phyloP scores from a whole-genome alignment of 345 rosid genomes.

The Citrus medica region DNA sequence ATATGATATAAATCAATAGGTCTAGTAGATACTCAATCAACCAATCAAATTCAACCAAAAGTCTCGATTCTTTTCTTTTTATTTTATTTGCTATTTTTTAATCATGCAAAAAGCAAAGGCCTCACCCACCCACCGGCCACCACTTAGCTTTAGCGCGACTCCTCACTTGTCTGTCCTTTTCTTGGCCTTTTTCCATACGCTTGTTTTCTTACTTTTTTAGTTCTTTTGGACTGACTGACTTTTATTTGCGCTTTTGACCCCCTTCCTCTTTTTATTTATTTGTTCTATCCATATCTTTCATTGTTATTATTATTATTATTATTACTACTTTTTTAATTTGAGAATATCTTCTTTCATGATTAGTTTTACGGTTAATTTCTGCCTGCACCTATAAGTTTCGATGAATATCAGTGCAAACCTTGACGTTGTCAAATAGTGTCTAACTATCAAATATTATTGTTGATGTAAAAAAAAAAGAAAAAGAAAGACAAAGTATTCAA shows the following conservation, averaged over 20 bases:
- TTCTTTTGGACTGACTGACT: not conserved
- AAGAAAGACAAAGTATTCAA: no score
- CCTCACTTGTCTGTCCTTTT: slow-evolving; percentile 13
- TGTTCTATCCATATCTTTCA: not conserved
- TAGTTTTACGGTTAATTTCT: no score
- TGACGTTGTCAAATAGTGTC: no score
- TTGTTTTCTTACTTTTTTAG: not conserved
- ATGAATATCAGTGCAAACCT: no score
- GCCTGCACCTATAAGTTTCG: no score
- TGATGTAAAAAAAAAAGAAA: no score
- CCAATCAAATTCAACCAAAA: slow-evolving; percentile 21
- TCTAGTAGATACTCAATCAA: slow-evolving; percentile 4
- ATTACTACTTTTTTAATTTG: no score
- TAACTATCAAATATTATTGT: no score
- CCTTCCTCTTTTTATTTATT: not conserved
- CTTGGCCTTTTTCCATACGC: not conserved
- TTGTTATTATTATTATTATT: not conserved
- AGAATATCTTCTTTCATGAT: no score
- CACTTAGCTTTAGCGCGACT: not conserved
- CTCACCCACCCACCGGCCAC: not conserved
- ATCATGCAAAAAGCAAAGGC: not conserved
- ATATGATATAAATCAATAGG: not conserved
- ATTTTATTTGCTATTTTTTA: not conserved
- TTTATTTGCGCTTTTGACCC: slow-evolving; percentile 10
- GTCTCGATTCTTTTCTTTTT: not conserved